phyloP scores from a whole-genome alignment of 2,329 filamentous ascomycete species.

The Botrytis deweyae region DNA sequence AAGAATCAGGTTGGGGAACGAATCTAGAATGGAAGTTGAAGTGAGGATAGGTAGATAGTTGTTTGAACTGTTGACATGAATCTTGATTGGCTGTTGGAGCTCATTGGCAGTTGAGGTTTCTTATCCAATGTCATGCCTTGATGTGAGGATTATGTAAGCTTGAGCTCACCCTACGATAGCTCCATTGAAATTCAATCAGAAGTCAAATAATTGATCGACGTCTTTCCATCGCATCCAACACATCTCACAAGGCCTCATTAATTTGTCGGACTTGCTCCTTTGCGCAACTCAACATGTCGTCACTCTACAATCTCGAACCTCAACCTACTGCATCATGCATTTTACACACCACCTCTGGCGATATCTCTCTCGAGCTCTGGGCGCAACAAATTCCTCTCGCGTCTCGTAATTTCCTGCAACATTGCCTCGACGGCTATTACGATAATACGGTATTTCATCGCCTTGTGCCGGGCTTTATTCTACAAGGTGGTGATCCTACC shows the following conservation, averaged over 20 bases:
- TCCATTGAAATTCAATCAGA: neutral
- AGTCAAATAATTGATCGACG: neutral
- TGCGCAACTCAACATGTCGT: slow-evolving; percentile 62
- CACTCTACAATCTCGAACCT: slow-evolving; percentile 91
- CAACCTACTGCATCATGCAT: slow-evolving; percentile 91
- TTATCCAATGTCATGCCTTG: neutral
- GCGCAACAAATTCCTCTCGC: slow-evolving; percentile 90
- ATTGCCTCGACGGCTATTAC: slow-evolving; percentile 94
- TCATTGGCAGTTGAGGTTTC: neutral
- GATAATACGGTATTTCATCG: slow-evolving; percentile 92
- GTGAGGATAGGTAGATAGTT: neutral
- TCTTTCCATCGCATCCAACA: neutral
- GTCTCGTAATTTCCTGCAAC: slow-evolving; percentile 92
- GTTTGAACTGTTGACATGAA: neutral
- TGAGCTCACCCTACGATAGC: neutral
- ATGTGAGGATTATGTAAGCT: neutral
- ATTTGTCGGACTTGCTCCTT: slow-evolving; percentile 26
- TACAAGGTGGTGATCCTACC: slow-evolving; percentile 93
- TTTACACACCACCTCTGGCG: slow-evolving; percentile 84
- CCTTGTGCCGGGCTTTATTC: slow-evolving; percentile 84
- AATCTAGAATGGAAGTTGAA: neutral
- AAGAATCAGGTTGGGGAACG: neutral
- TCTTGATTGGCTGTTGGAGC: slow-evolving; percentile 1
- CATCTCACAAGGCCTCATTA: slow-evolving; percentile 29
- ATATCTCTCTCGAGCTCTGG: slow-evolving; percentile 89